Percentiles rank a stretch among this genome's conserved stretches.
Evolutionary conservation across 352 stramenopile genomes (phyloP).

Genomic region (Phytophthora rubi): DNA sequence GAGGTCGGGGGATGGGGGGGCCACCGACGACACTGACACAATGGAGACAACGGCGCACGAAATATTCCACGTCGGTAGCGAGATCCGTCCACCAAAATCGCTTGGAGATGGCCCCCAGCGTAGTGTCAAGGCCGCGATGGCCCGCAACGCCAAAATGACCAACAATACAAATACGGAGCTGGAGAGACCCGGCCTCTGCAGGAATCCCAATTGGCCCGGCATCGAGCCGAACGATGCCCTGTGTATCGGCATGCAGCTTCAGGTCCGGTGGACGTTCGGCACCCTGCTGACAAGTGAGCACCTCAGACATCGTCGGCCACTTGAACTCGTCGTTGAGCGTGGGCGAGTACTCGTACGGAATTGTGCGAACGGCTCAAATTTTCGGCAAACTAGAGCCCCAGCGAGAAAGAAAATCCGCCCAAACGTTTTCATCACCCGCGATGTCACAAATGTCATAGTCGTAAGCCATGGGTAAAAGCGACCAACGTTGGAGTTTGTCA

Average conservation of each 20-base stretch:
- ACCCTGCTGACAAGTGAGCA: neutral
- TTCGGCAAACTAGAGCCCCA: neutral
- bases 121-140: neutral
- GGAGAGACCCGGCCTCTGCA: neutral
- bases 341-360: neutral
- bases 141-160: neutral
- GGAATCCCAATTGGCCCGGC: neutral
- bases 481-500: conserved; percentile 5
- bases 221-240: neutral
- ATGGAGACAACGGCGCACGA: neutral
- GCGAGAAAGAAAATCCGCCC: neutral
- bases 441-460: conserved; percentile 2
- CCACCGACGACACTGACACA: neutral
- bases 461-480: neutral
- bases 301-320: neutral
- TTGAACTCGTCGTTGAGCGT: neutral
- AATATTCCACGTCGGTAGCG: neutral
- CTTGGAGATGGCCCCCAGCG: neutral
- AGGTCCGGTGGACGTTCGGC: neutral
- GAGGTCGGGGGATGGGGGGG: neutral
- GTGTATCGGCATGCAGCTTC: neutral
- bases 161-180: neutral
- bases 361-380: neutral
- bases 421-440: neutral
- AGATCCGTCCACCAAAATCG: neutral